These are phyloP conservation scores for Galerina sulciceps DNA, from an alignment of 768 basidiomycete genomes.

Conservation along the genomic window DNA sequence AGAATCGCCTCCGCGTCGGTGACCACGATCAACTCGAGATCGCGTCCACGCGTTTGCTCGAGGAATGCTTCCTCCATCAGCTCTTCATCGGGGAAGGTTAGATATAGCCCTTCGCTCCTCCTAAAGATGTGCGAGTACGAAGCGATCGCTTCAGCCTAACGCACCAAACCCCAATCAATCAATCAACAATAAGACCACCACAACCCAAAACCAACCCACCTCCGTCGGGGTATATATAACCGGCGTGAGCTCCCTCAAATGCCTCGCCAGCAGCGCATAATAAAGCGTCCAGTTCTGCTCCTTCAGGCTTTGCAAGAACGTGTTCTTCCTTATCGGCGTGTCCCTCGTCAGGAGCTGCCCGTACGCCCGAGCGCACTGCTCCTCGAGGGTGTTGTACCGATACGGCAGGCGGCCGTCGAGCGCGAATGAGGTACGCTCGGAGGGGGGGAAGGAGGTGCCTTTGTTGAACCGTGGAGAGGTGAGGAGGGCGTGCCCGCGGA, in stretches of 20 bases:
- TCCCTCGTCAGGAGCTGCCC: conserved; percentile 52
- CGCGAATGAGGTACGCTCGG: conserved; percentile 74
- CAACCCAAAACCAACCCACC: conserved; percentile 45
- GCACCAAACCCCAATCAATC: not conserved
- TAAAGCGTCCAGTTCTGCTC: conserved; percentile 86
- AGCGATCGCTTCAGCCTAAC: conserved; percentile 77
- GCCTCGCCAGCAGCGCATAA: conserved; percentile 62
- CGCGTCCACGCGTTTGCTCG: conserved; percentile 60
- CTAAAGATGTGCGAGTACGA: conserved; percentile 87
- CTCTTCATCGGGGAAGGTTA: conserved; percentile 63
- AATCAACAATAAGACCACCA: not conserved
- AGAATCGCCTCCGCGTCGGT: conserved; percentile 88
- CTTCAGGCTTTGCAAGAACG: conserved; percentile 76
- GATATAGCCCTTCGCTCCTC: conserved; percentile 75
- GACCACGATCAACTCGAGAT: conserved; percentile 81
- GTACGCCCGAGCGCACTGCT: conserved; percentile 79
- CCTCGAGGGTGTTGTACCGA: conserved; percentile 66
- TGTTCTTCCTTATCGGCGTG: conserved; percentile 60
- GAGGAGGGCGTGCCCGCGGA: conserved; percentile 70
- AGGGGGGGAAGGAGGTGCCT: conserved; percentile 73
- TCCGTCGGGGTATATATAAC: conserved; percentile 87
- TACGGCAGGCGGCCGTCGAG: conserved; percentile 54
- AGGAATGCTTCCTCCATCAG: conserved; percentile 80
- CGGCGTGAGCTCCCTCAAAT: conserved; percentile 65
- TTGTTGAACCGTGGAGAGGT: conserved; percentile 75